These are phyloP conservation scores for Neltuma alba DNA, from an alignment of 306 rosid genomes.

Conservation along the genomic window DNA sequence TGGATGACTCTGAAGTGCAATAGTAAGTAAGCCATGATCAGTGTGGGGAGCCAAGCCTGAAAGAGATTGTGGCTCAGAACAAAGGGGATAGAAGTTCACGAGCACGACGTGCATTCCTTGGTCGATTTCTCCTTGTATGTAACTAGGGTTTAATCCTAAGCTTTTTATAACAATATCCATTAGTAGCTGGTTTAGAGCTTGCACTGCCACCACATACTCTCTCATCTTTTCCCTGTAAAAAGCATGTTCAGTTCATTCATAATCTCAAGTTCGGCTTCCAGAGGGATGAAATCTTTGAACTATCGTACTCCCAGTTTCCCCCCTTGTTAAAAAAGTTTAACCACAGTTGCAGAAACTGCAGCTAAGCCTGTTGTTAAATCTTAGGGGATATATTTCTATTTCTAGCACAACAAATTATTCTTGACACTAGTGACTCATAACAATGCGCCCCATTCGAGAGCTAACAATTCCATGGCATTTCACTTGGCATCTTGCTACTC, in stretches of 20 bases:
- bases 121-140: constrained; percentile 45
- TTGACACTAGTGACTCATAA: too few relatives aligned
- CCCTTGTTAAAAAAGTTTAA: too few relatives aligned
- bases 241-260: background rate
- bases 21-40: constrained; percentile 50
- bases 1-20: constrained; percentile 47
- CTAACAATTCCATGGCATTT: too few relatives aligned
- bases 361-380: too few relatives aligned
- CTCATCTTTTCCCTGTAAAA: background rate
- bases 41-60: constrained; percentile 54
- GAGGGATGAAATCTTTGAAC: too few relatives aligned
- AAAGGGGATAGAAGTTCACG: constrained; percentile 58
- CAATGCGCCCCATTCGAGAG: too few relatives aligned
- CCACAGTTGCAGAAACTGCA: too few relatives aligned
- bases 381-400: too few relatives aligned
- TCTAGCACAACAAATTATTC: too few relatives aligned
- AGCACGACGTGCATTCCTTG: constrained; percentile 49
- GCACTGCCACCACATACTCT: background rate
- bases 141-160: constrained; percentile 46
- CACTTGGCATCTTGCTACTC: too few relatives aligned
- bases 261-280: background rate
- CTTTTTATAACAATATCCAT: constrained; percentile 31
- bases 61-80: constrained; percentile 47
- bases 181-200: background rate
- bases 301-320: too few relatives aligned